A percentile compares a stretch with the other conserved stretches of the same genome.
Conservation (phyloP, 495 filamentous ascomycete species). For the Beverwykella pulmonaria region DNA sequence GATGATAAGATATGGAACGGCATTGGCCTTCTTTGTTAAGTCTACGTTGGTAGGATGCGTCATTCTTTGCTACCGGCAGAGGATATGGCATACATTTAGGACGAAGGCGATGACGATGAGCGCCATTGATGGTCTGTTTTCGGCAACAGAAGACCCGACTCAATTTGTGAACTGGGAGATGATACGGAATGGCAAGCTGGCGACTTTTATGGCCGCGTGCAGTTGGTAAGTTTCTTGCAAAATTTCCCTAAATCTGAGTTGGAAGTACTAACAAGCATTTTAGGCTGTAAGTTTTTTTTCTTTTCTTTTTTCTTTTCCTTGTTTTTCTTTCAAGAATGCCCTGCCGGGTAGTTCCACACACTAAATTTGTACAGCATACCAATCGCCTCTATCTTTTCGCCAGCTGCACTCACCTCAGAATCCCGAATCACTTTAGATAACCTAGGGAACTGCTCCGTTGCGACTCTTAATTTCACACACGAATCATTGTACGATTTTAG, state of each 20-base stretch:
- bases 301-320: too few relatives aligned
- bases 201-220: slow-evolving; percentile 46
- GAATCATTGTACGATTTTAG: slow-evolving; percentile 34
- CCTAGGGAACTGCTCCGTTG: slow-evolving; percentile 34
- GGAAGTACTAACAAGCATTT: not conserved
- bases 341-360: too few relatives aligned
- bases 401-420: slow-evolving; percentile 47
- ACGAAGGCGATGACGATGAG: slow-evolving; percentile 43
- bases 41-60: slow-evolving; percentile 46
- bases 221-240: slow-evolving; percentile 40
- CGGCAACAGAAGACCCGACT: slow-evolving; percentile 47
- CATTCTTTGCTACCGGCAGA: slow-evolving; percentile 46
- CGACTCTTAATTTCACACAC: slow-evolving; percentile 42
- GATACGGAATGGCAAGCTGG: slow-evolving; percentile 45
- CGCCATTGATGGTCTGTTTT: slow-evolving; percentile 48
- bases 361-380: slow-evolving; percentile 36
- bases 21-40: slow-evolving; percentile 49
- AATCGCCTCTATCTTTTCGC: slow-evolving; percentile 47
- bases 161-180: slow-evolving; percentile 45
- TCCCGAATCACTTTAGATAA: slow-evolving; percentile 11
- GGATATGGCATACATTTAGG: slow-evolving; percentile 49
- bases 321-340: too few relatives aligned
- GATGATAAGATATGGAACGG: slow-evolving; percentile 47
- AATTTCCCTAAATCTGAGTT: not conserved
- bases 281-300: slow-evolving; percentile 36